phyloP scores from a whole-genome alignment of 768 basidiomycete genomes.

The Tylopilus sp. region DNA sequence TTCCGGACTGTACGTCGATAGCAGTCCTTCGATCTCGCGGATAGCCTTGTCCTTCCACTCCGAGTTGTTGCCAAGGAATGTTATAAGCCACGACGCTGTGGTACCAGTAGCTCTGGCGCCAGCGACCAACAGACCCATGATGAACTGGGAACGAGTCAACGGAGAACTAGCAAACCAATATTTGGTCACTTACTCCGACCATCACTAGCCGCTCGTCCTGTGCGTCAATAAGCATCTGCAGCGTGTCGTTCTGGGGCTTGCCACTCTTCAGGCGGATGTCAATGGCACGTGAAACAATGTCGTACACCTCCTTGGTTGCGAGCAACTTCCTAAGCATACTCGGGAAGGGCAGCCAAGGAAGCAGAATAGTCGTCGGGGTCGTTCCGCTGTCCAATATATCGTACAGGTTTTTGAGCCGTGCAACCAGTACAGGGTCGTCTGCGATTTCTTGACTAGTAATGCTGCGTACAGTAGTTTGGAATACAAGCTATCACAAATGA shows the following conservation, averaged over 20 bases:
- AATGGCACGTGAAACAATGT: slow-evolving; percentile 59
- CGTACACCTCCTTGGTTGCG: slow-evolving; percentile 75
- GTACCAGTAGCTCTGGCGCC: slow-evolving; percentile 80
- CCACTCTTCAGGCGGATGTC: slow-evolving; percentile 56
- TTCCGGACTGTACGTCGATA: slow-evolving; percentile 40
- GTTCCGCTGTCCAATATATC: slow-evolving; percentile 67
- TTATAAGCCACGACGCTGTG: slow-evolving; percentile 76
- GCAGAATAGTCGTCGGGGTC: slow-evolving; percentile 66
- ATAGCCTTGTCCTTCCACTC: slow-evolving; percentile 64
- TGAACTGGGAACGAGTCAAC: slow-evolving; percentile 50
- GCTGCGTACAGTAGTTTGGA: slow-evolving; percentile 70
- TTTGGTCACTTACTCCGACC: slow-evolving; percentile 52
- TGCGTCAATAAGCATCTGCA: slow-evolving; percentile 71
- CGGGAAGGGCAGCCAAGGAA: slow-evolving; percentile 75
- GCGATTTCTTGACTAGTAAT: slow-evolving; percentile 69
- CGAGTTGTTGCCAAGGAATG: slow-evolving; percentile 63
- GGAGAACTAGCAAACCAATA: slow-evolving; percentile 16
- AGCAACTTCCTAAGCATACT: slow-evolving; percentile 68
- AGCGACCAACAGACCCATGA: slow-evolving; percentile 77
- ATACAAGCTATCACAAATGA: slow-evolving; percentile 48
- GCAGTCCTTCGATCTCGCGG: slow-evolving; percentile 55
- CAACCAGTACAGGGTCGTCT: slow-evolving; percentile 57
- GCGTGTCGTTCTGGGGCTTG: slow-evolving; percentile 56
- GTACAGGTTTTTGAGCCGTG: slow-evolving; percentile 61
- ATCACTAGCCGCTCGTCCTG: slow-evolving; percentile 66